phyloP scores from a whole-genome alignment of 169 alveolate species.

The Cryptosporidium tyzzeri region DNA sequence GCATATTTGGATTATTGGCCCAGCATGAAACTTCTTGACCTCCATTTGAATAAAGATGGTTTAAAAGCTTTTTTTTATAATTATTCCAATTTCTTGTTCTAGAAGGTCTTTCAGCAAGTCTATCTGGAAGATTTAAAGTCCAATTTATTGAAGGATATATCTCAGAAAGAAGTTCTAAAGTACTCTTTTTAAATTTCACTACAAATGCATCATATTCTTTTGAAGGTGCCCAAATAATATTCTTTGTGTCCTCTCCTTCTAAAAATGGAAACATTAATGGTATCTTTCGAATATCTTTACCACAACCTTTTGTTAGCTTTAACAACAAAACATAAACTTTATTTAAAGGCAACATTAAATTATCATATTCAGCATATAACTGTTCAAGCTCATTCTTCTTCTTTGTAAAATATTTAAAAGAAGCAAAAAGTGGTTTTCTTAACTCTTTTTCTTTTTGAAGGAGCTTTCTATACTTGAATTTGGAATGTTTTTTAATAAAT shows the following conservation, averaged over 20 bases:
- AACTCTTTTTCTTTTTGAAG: constrained; percentile 12
- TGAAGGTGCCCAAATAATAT: constrained; percentile 60
- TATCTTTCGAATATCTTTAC: not conserved
- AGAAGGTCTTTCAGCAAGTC: constrained; percentile 3
- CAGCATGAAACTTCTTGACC: constrained; percentile 18
- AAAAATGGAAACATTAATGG: constrained; percentile 63
- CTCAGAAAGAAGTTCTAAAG: constrained; percentile 4
- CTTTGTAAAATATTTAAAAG: not conserved
- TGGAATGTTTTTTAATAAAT: constrained; percentile 1
- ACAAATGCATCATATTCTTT: constrained; percentile 3
- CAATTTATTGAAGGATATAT: not conserved
- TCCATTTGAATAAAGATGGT: not conserved
- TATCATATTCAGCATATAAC: constrained; percentile 20
- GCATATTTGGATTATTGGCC: constrained; percentile 4
- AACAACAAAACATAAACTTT: not conserved
- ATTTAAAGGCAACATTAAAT: constrained; percentile 50
- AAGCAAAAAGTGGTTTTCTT: not conserved
- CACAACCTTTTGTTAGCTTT: constrained; percentile 15
- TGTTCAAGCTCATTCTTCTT: not conserved
- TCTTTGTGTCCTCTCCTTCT: constrained; percentile 24
- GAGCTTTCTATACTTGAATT: constrained; percentile 5
- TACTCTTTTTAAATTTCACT: constrained; percentile 1
- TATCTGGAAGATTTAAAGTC: constrained; percentile 7
- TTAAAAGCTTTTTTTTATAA: not conserved
- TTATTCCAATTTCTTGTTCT: constrained; percentile 29